Conservation (phyloP, 805 yeast species). For the Citeromyces matritensis region DNA sequence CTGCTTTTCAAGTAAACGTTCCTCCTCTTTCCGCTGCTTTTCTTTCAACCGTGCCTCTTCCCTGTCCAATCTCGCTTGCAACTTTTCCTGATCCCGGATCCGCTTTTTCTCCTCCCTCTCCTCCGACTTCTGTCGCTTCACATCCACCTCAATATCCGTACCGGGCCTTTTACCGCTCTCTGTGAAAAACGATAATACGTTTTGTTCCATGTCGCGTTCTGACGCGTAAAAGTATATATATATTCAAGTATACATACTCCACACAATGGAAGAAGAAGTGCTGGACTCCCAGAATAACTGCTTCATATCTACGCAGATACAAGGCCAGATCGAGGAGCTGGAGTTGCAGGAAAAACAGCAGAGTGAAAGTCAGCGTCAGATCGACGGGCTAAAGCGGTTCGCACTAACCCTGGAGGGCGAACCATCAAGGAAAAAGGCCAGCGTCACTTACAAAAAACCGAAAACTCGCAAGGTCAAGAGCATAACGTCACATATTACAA, state of each 20-base stretch:
- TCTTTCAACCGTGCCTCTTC: not conserved
- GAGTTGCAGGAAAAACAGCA: not conserved
- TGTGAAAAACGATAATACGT: not conserved
- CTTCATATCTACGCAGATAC: constrained; percentile 1
- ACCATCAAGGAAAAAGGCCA: not conserved
- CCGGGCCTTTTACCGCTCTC: not conserved
- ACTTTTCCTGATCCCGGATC: constrained; percentile 5
- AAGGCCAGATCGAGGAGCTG: not conserved
- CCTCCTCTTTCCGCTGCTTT: not conserved
- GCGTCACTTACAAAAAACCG: not conserved
- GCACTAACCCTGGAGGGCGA: not conserved
- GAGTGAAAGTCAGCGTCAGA: not conserved
- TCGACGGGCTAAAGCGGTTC: not conserved
- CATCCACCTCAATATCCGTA: not conserved
- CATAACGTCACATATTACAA: not conserved
- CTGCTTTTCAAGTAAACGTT: constrained; percentile 5
- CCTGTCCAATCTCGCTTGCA: constrained; percentile 5
- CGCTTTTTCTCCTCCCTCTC: constrained; percentile 4
- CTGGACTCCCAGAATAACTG: constrained; percentile 4
- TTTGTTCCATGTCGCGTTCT: not conserved
- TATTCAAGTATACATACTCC: not conserved
- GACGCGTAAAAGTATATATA: not conserved
- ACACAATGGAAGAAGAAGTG: constrained; percentile 2
- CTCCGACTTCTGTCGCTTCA: not conserved
- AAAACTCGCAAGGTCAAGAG: not conserved